Base-by-base conservation (phyloP, 2,329 filamentous ascomycete genomes). In the Escovopsis sp. region DNA sequence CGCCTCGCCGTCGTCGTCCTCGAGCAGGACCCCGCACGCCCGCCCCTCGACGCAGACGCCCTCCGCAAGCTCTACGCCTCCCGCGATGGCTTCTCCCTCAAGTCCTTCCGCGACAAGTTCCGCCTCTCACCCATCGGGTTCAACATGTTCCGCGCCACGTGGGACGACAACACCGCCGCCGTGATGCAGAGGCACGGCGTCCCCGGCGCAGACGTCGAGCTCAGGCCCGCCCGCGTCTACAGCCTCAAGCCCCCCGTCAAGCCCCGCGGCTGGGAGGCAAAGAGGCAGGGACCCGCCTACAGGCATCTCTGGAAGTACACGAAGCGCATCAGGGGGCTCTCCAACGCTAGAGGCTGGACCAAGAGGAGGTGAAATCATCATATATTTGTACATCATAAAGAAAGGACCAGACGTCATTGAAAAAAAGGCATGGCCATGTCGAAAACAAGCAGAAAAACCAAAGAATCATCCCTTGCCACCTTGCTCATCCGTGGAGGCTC, bases 131-230 rank as follows among this genome's bases (percentile, higher is more conserved):
- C 87, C 7, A 75, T 94, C 39, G 87, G 87, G 30, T 81, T 85
- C 48, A 83, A 76, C 53, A 63, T 98, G 48, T 98, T 96, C 76
- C 76, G 90, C 45, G 79, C 76, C 40, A 63, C 80, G 44, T 96
- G 87, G 84, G 90, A 98, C 56, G 82, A 90, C 40, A 74, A 72
- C 48, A 98, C 83, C 35, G 76, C 73, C n/a, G 76, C 65, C 34
- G 84, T 98, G 43, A 94, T 98, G 88, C 66, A 75, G 52, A 72
- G 82, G 48, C 72, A 81, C 46, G 75, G 72, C 40, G 66, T 92
- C 42, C 69, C 74, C 19, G 85, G 85, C 33, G 76, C 76, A 39
- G 79, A 92, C 50, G 55, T 94, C 43, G 84, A 94, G 62, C 83
- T 93, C 58, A 83, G 82, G 63, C 74, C 76, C 52, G 79, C 79